Percentiles rank a stretch among this genome's conserved stretches.
phyloP scores from a whole-genome alignment of 1,139 yeast species.

The Pichia sp. region DNA sequence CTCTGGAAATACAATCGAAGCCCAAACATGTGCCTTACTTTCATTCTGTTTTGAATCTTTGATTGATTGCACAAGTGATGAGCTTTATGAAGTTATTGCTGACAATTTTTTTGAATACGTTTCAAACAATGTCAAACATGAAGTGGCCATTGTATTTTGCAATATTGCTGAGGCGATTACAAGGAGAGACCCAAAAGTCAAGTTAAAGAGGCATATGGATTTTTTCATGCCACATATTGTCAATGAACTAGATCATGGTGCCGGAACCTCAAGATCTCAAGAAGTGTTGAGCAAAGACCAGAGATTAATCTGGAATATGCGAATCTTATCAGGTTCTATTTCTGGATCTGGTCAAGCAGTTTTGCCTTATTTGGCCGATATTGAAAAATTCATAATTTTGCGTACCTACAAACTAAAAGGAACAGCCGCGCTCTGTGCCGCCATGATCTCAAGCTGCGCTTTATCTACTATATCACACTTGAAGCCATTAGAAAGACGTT shows the following conservation, averaged over 20 bases:
- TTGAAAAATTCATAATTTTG: conserved; percentile 42
- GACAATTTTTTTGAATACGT: conserved; percentile 48
- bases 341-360: conserved; percentile 57
- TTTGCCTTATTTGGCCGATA: conserved; percentile 36
- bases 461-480: conserved; percentile 58
- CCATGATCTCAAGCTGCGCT: conserved; percentile 40
- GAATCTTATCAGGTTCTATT: conserved; percentile 61
- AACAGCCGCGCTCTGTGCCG: conserved; percentile 31
- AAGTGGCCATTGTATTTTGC: conserved; percentile 61
- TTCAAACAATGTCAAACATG: conserved; percentile 51
- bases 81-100: conserved; percentile 45
- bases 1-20: conserved; percentile 36
- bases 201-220: conserved; percentile 39
- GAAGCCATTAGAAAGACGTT: conserved; percentile 45
- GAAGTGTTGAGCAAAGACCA: conserved; percentile 69
- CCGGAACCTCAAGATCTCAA: conserved; percentile 65
- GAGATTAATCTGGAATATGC: conserved; percentile 63
- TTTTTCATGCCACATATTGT: conserved; percentile 45
- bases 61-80: conserved; percentile 63
- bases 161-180: conserved; percentile 64
- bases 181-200: conserved; percentile 46
- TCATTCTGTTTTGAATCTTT: conserved; percentile 63
- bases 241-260: conserved; percentile 72
- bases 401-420: conserved; percentile 59
- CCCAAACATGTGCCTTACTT: conserved; percentile 45